Percentiles rank a stretch among this genome's conserved stretches.
phyloP scores from a whole-genome alignment of 2,329 filamentous ascomycete genomes.

The Apiospora sp. region DNA sequence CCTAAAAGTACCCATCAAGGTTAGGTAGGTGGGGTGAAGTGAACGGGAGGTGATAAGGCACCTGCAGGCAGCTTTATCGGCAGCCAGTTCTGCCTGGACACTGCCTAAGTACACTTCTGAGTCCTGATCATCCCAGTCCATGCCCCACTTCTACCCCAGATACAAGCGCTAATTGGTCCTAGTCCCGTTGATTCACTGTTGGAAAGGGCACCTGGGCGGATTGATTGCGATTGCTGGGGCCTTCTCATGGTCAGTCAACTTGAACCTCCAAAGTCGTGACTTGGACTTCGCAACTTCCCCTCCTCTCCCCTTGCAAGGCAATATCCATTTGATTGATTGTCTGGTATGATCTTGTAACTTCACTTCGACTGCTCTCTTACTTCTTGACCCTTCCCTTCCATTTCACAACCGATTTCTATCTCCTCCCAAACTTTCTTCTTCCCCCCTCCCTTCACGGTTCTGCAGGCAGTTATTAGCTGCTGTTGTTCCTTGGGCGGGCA shows the following conservation, averaged over 20 bases:
- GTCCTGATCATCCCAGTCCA: not conserved
- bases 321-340: not conserved
- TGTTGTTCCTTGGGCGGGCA: not conserved
- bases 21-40: slow-evolving; percentile 9
- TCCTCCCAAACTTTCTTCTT: not conserved
- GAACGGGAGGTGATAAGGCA: slow-evolving; percentile 15
- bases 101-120: not conserved
- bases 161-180: slow-evolving; percentile 18
- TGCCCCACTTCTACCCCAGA: slow-evolving; percentile 16
- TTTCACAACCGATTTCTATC: not conserved
- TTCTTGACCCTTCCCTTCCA: not conserved
- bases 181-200: not conserved
- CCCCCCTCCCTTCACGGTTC: not conserved
- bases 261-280: slow-evolving; percentile 15
- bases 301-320: slow-evolving; percentile 8
- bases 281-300: slow-evolving; percentile 13
- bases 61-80: slow-evolving; percentile 17
- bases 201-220: slow-evolving; percentile 3
- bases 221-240: not conserved
- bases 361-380: not conserved
- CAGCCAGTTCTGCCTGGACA: slow-evolving; percentile 15
- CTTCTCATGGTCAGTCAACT: slow-evolving; percentile 1
- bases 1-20: slow-evolving; percentile 9
- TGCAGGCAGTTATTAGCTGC: not conserved
- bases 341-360: slow-evolving; percentile 12